Percentiles rank a stretch among this genome's conserved stretches.
phyloP scores from a whole-genome alignment of 2,329 filamentous ascomycete species.

The Aphanocladium album region DNA sequence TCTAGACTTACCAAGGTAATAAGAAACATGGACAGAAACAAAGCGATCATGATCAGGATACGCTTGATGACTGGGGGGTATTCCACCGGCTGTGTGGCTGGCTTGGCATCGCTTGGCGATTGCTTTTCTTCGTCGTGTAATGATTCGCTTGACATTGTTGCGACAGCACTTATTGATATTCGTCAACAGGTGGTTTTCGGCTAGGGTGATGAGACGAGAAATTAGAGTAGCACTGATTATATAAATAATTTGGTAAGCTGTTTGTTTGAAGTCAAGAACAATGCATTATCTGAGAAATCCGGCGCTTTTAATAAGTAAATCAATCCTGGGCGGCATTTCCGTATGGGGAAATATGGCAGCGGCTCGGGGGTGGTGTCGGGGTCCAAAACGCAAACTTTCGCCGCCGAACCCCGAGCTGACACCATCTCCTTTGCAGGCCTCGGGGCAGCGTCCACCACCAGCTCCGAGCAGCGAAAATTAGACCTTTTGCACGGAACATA shows the following conservation, averaged over 20 bases:
- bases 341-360: neutral
- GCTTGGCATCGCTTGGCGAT: neutral
- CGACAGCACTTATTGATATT: neutral
- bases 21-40: slow-evolving; percentile 35
- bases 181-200: too few species aligned
- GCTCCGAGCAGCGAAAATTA: neutral
- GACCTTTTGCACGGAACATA: accelerated
- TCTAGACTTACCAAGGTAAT: slow-evolving; percentile 33
- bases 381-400: neutral
- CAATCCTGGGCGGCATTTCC: neutral
- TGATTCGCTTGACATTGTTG: neutral
- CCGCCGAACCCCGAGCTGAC: slow-evolving; percentile 11
- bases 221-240: too few species aligned
- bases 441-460: neutral
- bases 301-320: neutral
- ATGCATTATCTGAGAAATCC: too few species aligned
- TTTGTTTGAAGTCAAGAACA: too few species aligned
- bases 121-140: neutral
- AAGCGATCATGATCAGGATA: neutral
- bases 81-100: neutral
- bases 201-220: too few species aligned
- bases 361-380: neutral
- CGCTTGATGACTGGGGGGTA: neutral
- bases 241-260: too few species aligned
- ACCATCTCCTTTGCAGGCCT: neutral